These are phyloP conservation scores for Corynespora cassiicola DNA, from an alignment of 2,329 filamentous ascomycete genomes.

Conservation along the genomic window DNA sequence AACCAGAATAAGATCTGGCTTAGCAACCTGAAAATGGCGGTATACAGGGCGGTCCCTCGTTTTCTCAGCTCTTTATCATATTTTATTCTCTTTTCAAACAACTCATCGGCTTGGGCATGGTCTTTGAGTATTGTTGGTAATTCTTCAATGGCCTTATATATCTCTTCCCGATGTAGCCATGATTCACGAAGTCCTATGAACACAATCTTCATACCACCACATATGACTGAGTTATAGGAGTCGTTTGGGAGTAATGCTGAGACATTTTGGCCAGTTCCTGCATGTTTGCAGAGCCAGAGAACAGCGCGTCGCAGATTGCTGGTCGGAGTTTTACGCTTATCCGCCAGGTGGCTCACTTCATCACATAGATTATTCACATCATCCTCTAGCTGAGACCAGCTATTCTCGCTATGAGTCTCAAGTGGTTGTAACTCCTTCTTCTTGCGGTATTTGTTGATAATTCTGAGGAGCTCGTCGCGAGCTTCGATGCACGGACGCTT, in stretches of 20 bases:
- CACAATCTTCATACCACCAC: constrained; percentile 12
- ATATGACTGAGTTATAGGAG: constrained; percentile 12
- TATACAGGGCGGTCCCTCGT: constrained; percentile 7
- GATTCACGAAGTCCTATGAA: constrained; percentile 9
- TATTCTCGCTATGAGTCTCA: too few relatives aligned
- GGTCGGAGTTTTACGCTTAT: too few relatives aligned
- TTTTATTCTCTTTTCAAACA: too few relatives aligned
- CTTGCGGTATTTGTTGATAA: constrained; percentile 6
- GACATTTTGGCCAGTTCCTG: constrained; percentile 5
- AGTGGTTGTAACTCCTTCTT: constrained; percentile 8
- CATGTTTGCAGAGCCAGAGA: constrained; percentile 9
- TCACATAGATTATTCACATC: too few relatives aligned
- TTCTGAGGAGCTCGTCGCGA: constrained; percentile 4
- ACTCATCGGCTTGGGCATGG: constrained; percentile 4
- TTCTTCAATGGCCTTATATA: constrained; percentile 11
- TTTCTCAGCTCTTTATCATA: constrained; percentile 4
- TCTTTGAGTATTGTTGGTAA: constrained; percentile 8
- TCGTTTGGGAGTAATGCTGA: constrained; percentile 9
- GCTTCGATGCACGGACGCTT: too few relatives aligned
- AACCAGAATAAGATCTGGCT: constrained; percentile 14
- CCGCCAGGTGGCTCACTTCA: too few relatives aligned
- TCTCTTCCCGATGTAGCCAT: constrained; percentile 8
- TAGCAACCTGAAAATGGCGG: constrained; percentile 7
- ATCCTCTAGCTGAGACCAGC: too few relatives aligned
- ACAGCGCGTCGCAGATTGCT: too few relatives aligned